These are phyloP conservation scores for Penicillium nucicola DNA, from an alignment of 495 filamentous ascomycete species.

Conservation along the genomic window DNA sequence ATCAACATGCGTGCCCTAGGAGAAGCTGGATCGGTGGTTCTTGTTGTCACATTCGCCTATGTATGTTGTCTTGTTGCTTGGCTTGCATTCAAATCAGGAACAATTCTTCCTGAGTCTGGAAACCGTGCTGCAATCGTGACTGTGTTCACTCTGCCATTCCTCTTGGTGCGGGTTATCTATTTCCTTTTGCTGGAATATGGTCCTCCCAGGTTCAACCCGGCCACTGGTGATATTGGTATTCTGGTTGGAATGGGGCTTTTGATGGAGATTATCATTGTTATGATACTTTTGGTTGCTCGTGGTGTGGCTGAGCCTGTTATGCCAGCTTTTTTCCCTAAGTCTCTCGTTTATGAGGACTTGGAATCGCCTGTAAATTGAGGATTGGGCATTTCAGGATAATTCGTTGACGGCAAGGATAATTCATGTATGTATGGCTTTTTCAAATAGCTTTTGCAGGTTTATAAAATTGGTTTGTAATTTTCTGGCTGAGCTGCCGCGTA, in stretches of 20 bases:
- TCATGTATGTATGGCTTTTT: not conserved
- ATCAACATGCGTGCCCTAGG: conserved; percentile 16
- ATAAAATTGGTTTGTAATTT: conserved; percentile 9
- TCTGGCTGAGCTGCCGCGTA: conserved; percentile 26
- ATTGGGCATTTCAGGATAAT: not conserved
- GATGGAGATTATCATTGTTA: conserved; percentile 29
- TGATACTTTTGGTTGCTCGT: conserved; percentile 21
- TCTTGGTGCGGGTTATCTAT: conserved; percentile 23
- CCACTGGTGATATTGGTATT: conserved; percentile 16
- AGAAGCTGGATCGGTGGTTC: conserved; percentile 21
- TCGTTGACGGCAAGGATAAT: not conserved
- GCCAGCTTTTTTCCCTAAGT: not conserved
- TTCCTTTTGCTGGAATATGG: conserved; percentile 26
- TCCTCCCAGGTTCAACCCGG: conserved; percentile 19
- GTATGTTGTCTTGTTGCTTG: conserved; percentile 22
- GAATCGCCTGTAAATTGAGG: conserved; percentile 7
- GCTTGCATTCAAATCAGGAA: conserved; percentile 21
- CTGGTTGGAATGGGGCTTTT: conserved; percentile 28
- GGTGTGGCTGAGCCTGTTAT: conserved; percentile 23
- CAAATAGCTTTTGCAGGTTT: not conserved
- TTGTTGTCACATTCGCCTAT: conserved; percentile 26
- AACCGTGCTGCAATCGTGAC: conserved; percentile 19
- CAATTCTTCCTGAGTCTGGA: conserved; percentile 21
- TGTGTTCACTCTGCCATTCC: conserved; percentile 21
- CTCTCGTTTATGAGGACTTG: not conserved